phyloP scores from a whole-genome alignment of 192 early-diverging fungal species.

The Dissophora ornata region DNA sequence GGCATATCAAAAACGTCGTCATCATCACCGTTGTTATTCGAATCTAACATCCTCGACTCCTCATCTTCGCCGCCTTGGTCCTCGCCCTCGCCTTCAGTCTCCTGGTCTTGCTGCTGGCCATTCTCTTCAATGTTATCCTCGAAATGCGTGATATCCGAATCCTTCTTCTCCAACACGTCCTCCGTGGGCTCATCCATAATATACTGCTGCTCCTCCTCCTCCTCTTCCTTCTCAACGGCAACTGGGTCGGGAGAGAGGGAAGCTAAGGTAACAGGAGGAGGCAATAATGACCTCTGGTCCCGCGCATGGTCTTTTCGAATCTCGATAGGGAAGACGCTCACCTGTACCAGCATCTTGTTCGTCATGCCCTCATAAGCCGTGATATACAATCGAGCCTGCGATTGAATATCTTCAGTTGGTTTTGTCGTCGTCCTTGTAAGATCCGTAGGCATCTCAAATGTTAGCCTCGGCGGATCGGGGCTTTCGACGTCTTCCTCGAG shows the following conservation, averaged over 20 bases:
- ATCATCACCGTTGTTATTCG: background rate
- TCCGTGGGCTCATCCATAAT: background rate
- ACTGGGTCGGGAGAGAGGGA: too few relatives aligned
- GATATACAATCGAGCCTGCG: constrained; percentile 22
- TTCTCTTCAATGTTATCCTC: constrained; percentile 1
- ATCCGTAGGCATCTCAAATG: too few relatives aligned
- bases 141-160: constrained; percentile 14
- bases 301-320: constrained; percentile 17
- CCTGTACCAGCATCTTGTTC: constrained; percentile 22
- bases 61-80: constrained; percentile 2
- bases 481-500: too few relatives aligned
- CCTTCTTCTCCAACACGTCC: constrained; percentile 22
- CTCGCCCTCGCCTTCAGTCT: background rate
- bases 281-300: constrained; percentile 6
- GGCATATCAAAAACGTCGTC: constrained; percentile 7
- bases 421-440: background rate
- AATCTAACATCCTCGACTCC: background rate
- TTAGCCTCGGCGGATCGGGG: too few relatives aligned
- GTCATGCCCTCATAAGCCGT: constrained; percentile 37
- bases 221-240: too few relatives aligned
- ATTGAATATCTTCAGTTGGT: background rate
- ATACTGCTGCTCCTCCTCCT: too few relatives aligned
- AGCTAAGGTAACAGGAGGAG: too few relatives aligned
- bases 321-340: constrained; percentile 26
- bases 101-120: background rate